Evolutionary conservation across 805 yeast species (phyloP), one percentile per base, ranked within the genome.

Genomic region (Candida tallmaniae): DNA sequence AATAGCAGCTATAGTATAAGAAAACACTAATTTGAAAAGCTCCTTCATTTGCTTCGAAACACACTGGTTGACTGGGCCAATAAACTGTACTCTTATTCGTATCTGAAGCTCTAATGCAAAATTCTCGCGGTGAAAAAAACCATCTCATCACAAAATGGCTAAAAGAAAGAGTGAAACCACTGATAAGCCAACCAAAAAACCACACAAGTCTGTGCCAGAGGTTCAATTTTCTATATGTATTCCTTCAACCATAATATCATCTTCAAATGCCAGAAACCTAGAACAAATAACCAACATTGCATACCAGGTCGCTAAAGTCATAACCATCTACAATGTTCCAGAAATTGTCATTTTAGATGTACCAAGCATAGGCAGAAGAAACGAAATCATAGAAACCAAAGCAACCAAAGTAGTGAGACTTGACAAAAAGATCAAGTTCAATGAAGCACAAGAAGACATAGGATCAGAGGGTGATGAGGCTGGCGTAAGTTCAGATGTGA

Each of bases 301-400:
- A 1, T 83, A 88, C 48, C 94, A 87, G 55, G 69, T 89, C 11
- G 89, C 95, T 9, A 76, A 82, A 48, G 76, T 80, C 2, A 82
- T 87, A 3, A 74, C 83, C 19, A 65, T 76, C 2, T 87, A 70
- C 54, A 73, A 77, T 35, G 86, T 85, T 5, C 73, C 76, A 4
- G 97, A 89, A 51, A 68, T 89, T 20, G 77, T 88, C 3, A 64
- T 89, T 1, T 65, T 85, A 47, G 83, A 84, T 40, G 60, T 76
- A 3, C 68, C 69, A 1, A 44, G 46, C 11, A 59, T 26, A 1
- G 41, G 39, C 3, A 45, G 39, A n/a, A 36, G 45, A 30, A 27
- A 31, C n/a, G 46, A 34, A 28, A 34, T 27, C 5, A 17, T 29
- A 31, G 54, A 47, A 33, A 27, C 60, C 9, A 58, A 58, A 23